Percentiles rank a stretch among this genome's conserved stretches.
Conservation (phyloP, 768 basidiomycete genomes). For the Leucosporidium yakuticum region DNA sequence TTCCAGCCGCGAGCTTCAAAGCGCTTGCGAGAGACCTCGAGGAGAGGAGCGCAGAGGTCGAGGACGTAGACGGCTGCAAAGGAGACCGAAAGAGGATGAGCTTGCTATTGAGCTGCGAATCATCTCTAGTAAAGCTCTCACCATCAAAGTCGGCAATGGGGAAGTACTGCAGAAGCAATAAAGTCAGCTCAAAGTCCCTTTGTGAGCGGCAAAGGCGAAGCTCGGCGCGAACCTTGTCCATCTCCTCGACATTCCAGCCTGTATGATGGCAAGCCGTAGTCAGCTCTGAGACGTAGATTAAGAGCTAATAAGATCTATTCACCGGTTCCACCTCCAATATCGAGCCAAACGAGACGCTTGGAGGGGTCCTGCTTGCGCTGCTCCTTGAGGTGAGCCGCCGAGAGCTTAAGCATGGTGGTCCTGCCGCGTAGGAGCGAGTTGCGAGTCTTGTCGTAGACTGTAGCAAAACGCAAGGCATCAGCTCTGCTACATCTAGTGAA, state of each 20-base stretch:
- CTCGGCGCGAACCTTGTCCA: slow-evolving; percentile 45
- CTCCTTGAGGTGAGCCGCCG: slow-evolving; percentile 56
- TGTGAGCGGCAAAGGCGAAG: too few relatives aligned
- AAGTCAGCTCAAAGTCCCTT: background rate
- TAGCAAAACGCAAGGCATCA: background rate
- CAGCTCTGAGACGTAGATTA: background rate
- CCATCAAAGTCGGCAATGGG: slow-evolving; percentile 56
- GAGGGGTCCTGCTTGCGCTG: slow-evolving; percentile 46
- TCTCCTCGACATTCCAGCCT: slow-evolving; percentile 66
- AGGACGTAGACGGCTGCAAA: slow-evolving; percentile 56
- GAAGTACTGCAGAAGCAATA: slow-evolving; percentile 45
- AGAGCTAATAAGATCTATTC: background rate
- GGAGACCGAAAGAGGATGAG: background rate
- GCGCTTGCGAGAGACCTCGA: slow-evolving; percentile 63
- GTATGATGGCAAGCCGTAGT: background rate
- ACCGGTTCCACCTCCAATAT: slow-evolving; percentile 68
- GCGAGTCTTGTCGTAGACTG: slow-evolving; percentile 63
- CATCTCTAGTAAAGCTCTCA: background rate
- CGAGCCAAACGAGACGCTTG: slow-evolving; percentile 64
- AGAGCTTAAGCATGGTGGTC: slow-evolving; percentile 65
- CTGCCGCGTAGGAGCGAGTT: slow-evolving; percentile 59
- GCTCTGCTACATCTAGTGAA: too few relatives aligned
- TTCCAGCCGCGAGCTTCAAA: slow-evolving; percentile 64
- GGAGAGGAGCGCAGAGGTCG: slow-evolving; percentile 64
- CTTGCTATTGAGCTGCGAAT: background rate